A percentile compares a stretch with the other conserved stretches of the same genome.
These are phyloP conservation scores for Podospora pseudocomata DNA, from an alignment of 495 filamentous ascomycete species.

Conservation along the genomic window DNA sequence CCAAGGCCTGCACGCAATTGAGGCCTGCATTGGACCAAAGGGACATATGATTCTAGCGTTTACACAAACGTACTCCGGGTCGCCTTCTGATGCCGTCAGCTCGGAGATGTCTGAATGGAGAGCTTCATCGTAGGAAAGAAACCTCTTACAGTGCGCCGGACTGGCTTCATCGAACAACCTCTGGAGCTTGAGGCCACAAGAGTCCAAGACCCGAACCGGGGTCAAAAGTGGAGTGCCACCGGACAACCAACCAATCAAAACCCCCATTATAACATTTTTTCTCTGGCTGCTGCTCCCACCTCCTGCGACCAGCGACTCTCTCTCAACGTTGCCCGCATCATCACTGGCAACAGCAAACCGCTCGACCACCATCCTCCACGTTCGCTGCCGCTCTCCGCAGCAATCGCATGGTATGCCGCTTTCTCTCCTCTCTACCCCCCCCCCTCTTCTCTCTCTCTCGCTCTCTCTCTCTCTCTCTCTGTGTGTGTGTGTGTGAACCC, in stretches of 20 bases:
- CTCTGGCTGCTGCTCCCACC: slow-evolving; percentile 7
- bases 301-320: slow-evolving; percentile 11
- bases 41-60: neutral
- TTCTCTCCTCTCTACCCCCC: neutral
- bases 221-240: neutral
- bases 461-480: too few relatives aligned
- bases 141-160: neutral
- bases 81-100: neutral
- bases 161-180: neutral
- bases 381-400: slow-evolving; percentile 10
- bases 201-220: neutral
- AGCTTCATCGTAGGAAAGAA: neutral
- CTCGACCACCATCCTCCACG: slow-evolving; percentile 3
- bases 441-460: too few relatives aligned
- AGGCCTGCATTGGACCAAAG: neutral
- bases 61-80: neutral
- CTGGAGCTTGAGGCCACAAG: neutral
- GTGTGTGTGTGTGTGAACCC: neutral
- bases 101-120: neutral
- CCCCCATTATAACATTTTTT: neutral
- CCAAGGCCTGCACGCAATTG: neutral
- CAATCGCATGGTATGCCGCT: slow-evolving; percentile 6
- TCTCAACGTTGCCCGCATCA: slow-evolving; percentile 12
- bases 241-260: neutral
- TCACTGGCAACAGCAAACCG: slow-evolving; percentile 17